Evolutionary conservation across 2,329 filamentous ascomycete species (phyloP).

Genomic region (Alternaria incomplexa): DNA sequence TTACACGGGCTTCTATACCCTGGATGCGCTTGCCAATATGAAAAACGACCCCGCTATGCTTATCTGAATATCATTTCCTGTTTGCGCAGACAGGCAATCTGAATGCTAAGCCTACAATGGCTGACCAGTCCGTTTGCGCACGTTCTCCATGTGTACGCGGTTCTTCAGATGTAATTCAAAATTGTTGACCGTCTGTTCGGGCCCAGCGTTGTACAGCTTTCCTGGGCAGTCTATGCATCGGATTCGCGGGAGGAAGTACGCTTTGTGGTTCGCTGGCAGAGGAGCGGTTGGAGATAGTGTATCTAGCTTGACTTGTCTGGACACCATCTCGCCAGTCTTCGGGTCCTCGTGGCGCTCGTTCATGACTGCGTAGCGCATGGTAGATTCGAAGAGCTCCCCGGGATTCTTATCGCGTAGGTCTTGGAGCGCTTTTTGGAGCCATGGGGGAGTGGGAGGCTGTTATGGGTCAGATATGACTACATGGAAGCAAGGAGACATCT

Average conservation of each 20-base stretch:
- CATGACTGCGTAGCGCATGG: constrained; percentile 88
- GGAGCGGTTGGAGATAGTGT: constrained; percentile 55
- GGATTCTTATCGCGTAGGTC: constrained; percentile 74
- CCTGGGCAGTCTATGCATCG: constrained; percentile 90
- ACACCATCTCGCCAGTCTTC: constrained; percentile 62
- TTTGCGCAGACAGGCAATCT: background rate
- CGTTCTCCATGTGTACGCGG: constrained; percentile 64
- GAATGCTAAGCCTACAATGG: constrained; percentile 3
- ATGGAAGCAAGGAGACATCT: constrained; percentile 42
- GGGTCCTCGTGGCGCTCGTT: constrained; percentile 58
- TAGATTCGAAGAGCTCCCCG: constrained; percentile 82
- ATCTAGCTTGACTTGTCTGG: constrained; percentile 61
- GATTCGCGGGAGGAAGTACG: constrained; percentile 87
- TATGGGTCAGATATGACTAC: constrained; percentile 20
- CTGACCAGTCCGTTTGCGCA: constrained; percentile 41
- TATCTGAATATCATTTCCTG: constrained; percentile 4
- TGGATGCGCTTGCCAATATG: constrained; percentile 17
- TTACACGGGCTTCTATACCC: constrained; percentile 23
- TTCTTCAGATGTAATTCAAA: constrained; percentile 95
- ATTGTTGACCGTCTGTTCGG: constrained; percentile 82
- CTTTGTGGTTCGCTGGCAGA: constrained; percentile 70
- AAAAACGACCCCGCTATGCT: constrained; percentile 12
- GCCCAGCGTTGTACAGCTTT: constrained; percentile 91
- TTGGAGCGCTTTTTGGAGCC: constrained; percentile 78
- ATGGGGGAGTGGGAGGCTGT: constrained; percentile 83